A percentile compares a stretch with the other conserved stretches of the same genome.
These are phyloP conservation scores for Russula sp. DNA, from an alignment of 768 basidiomycete genomes.

Conservation along the genomic window DNA sequence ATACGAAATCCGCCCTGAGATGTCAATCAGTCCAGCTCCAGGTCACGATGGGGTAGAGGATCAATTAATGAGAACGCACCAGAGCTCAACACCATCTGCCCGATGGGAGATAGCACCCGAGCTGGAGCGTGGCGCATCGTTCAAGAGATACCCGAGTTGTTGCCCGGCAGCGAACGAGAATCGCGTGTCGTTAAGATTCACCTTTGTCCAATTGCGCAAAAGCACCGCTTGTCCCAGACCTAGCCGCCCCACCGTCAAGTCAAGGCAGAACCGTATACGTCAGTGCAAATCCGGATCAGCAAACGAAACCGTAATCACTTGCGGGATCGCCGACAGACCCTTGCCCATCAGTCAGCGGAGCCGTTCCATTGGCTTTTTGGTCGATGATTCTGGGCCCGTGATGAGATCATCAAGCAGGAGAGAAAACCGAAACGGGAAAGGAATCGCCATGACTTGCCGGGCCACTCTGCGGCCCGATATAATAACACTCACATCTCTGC, in stretches of 20 bases:
- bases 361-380: constrained; percentile 31
- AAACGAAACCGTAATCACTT: constrained; percentile 27
- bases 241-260: neutral
- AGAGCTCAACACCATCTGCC: constrained; percentile 44
- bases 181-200: constrained; percentile 27
- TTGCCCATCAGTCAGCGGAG: constrained; percentile 39
- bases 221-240: constrained; percentile 48
- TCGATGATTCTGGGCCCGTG: constrained; percentile 31
- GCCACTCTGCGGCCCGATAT: neutral
- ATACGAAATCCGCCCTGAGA: constrained; percentile 50
- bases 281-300: neutral
- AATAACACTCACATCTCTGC: constrained; percentile 31
- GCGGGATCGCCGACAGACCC: constrained; percentile 57
- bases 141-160: constrained; percentile 44
- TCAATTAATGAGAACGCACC: constrained; percentile 29
- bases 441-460: neutral
- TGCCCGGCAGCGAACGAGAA: constrained; percentile 37
- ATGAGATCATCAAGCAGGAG: neutral
- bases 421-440: neutral
- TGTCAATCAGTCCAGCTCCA: neutral
- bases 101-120: constrained; percentile 58
- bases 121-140: constrained; percentile 35
- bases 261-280: neutral
- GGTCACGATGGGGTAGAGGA: neutral
- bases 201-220: constrained; percentile 46